Evolutionary conservation across 148 eudicot genomes (phyloP), one percentile per base, ranked within the genome.

Genomic region (Linanthus parryae): DNA sequence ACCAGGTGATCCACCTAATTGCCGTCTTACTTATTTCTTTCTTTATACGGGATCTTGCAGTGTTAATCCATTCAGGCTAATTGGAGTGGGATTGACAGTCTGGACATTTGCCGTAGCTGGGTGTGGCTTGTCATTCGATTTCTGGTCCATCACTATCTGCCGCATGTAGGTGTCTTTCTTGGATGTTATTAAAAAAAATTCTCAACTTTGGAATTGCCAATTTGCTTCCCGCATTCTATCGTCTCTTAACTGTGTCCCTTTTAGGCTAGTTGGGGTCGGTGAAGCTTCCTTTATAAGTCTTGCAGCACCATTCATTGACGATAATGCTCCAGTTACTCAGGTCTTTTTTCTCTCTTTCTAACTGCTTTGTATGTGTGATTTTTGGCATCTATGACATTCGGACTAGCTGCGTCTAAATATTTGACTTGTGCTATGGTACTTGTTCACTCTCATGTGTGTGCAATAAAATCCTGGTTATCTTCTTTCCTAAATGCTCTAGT

Each of bases 251-350:
- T 37, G 5, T 42, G 31, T 42, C 33, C 46, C 54, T 30, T 25
- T 47, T 61, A 92, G 99, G 99, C 74, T 92, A 59, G 99, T 92
- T 49, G 99, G 99, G 77, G 99, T 87, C 42, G 99, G 99, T 33
- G 96, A 92, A 82, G 99, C 99, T 48, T 92, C 96, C 44, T 92
- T 92, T 57, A 79, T 92, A 62, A 87, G 99, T 58, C 98, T 92
- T 79, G 99, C 99, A 45, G 90, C 99, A 58, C 96, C 96, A 26
- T 92, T 84, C 69, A 92, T 92, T 57, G 99, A 92, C 54, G 99
- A 92, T 59, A 81, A 87, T 71, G 99, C 99, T 40, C 99, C 99
- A 58, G 70, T 52, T 47, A 28, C 88, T 52, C 85, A 84, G 91
- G 99, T 92, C 59, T 58, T 48, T 22, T 58, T 2, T 20, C 35